These are phyloP conservation scores for Capronia epimyces DNA, from an alignment of 2,329 filamentous ascomycete genomes.

Conservation along the genomic window DNA sequence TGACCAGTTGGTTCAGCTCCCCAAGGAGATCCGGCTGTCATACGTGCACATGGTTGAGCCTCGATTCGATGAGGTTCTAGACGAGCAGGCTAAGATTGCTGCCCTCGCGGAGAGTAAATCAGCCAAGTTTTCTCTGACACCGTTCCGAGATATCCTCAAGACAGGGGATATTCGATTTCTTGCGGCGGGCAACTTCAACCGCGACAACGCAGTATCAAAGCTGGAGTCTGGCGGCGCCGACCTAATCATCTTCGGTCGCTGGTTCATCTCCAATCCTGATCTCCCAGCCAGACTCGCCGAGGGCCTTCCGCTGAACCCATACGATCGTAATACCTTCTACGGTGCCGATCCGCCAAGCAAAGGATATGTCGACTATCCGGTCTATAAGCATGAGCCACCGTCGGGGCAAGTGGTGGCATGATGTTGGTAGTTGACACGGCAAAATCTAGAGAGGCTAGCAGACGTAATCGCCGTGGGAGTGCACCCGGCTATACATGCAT, in stretches of 20 bases:
- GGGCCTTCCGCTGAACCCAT: slow-evolving; percentile 26
- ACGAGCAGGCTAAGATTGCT: slow-evolving; percentile 36
- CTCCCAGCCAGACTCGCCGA: slow-evolving; percentile 41
- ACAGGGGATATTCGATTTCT: slow-evolving; percentile 38
- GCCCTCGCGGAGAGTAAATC: slow-evolving; percentile 31
- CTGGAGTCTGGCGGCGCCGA: slow-evolving; percentile 47
- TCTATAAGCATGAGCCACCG: slow-evolving; percentile 30
- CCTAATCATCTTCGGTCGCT: slow-evolving; percentile 44
- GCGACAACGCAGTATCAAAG: slow-evolving; percentile 48
- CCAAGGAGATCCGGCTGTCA: slow-evolving; percentile 43
- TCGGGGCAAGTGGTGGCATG: background rate
- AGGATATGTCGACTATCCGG: slow-evolving; percentile 27
- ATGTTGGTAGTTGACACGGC: background rate
- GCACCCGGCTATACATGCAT: too few species aligned
- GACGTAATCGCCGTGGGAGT: too few species aligned
- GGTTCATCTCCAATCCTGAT: slow-evolving; percentile 49
- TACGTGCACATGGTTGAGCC: slow-evolving; percentile 61
- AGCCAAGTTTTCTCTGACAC: slow-evolving; percentile 33
- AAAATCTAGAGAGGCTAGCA: too few species aligned
- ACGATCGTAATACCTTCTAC: slow-evolving; percentile 12
- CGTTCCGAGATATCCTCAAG: slow-evolving; percentile 41
- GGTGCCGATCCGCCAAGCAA: slow-evolving; percentile 25
- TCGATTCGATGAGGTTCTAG: slow-evolving; percentile 37
- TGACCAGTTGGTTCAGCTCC: slow-evolving; percentile 37
- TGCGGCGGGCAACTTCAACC: slow-evolving; percentile 49